Evolutionary conservation across 2,329 filamentous ascomycete species (phyloP), one percentile per base, ranked within the genome.

Genomic region (Didymella segeticola): DNA sequence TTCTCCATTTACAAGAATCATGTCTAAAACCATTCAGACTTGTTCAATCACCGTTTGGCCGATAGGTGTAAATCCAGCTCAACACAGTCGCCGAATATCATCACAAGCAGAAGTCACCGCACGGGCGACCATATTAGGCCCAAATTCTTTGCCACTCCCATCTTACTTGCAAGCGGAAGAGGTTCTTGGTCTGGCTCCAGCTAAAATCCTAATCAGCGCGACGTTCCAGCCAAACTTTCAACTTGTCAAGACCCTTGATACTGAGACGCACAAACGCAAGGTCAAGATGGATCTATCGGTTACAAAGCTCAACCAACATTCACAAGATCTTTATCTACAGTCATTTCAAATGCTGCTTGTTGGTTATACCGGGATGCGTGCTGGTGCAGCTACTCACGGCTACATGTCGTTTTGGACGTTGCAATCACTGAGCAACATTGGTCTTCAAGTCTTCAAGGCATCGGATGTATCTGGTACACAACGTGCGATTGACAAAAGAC

Each of bases 311-410:
- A 38, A 52, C 30, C 12, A 20, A 5, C 36, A 38, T 27, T 19
- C 43, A 8, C 22, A 56, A 8, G 39, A 55, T 4, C n/a, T 61
- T 3, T 57, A 54, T 27, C 54, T 61, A 14, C 52, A 57, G 27
- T 53, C 43, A 15, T 61, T 63, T n/a, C 58, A 63, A 27, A 50
- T 58, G 46, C 37, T 63, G 2, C 51, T 63, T 7, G 47, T 61
- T 14, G 56, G 53, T 0, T 61, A 61, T 31, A 61, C 61, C 8
- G 52, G 61, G 23, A 53, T 63, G 15, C 30, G 26, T 2, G 56
- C 49, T 4, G 53, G 52, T 4, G 20, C 45, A 4, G 37, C 48
- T 9, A 50, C 42, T 5, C 36, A 51, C 15, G 48, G 42, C 9
- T 23, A 57, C 15, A 49, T 57, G 39, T 36, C 41, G 4, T 61